Evolutionary conservation across 2,329 filamentous ascomycete species (phyloP), one percentile per base, ranked within the genome.

Genomic region (Colletotrichum zoysiae): DNA sequence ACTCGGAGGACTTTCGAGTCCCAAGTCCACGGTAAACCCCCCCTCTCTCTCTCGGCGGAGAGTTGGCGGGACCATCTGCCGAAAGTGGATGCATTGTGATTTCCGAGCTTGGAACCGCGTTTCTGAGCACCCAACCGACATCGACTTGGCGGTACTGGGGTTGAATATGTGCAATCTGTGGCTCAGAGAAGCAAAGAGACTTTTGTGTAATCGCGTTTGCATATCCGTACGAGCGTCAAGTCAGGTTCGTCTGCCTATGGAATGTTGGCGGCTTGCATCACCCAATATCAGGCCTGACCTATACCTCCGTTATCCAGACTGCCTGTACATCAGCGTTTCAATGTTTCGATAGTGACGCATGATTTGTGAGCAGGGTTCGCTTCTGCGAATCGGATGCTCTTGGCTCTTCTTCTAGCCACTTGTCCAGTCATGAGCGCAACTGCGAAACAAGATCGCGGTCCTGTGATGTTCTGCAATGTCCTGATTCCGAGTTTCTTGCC

Each of bases 21-120:
- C 68, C 68, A 58, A 53, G 42, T 18, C 51, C 35, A 44, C 44
- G 64, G 68, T 68, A 68, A 56, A 57, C 40, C 30, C 57, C 33
- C 14, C 14, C 14, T 14, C 12, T 8, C 40, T 46, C 30, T 20
- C 62, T 61, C 42, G 38, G 42, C 57, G 67, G 26, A 51, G 58
- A 42, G 55, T 26, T 42, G 55, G 68, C 65, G 68, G 67, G 44
- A 40, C 20, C 46, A 46, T 40, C 30, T 63, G 38, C 57, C 65
- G 35, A 57, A 62, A 50, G 44, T 56, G 65, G 57, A 38, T 57
- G 56, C 68, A 57, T 58, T 6, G 30, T 26, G 35, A n/a, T 38
- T 16, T 16, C 51, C 7, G 44, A 40, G 33, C 18, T 51, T 42
- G 44, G 40, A 38, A 30, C 35, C 58, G 58, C 58, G 53, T 58